Evolutionary conservation across 148 eudicot species (phyloP).

Genomic region (Rhododendron vialii): DNA sequence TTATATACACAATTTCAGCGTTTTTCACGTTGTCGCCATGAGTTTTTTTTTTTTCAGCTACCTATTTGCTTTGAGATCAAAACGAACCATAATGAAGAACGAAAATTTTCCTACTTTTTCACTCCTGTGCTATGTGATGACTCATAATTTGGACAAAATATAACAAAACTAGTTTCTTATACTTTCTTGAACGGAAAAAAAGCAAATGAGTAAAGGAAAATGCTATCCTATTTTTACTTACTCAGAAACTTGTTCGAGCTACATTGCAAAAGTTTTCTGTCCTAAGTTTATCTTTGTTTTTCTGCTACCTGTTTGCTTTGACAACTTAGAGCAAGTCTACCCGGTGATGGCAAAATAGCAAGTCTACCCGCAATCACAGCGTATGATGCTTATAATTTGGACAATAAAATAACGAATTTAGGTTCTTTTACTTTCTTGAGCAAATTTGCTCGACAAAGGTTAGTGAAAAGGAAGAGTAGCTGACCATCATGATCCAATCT

Average conservation of each 20-base stretch:
- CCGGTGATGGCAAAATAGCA: too few species aligned
- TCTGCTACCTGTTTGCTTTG: background rate
- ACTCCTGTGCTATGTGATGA: background rate
- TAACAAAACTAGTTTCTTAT: background rate
- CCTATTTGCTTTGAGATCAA: background rate
- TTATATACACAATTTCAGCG: too few species aligned
- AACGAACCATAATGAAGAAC: background rate
- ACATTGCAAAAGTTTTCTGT: background rate
- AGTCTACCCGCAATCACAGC: too few species aligned
- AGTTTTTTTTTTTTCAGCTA: background rate
- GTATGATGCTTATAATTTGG: background rate
- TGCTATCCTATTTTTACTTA: background rate
- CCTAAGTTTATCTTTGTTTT: background rate
- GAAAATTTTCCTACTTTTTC: background rate
- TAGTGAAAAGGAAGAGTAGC: constrained; percentile 2
- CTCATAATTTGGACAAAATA: background rate
- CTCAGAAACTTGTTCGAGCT: background rate
- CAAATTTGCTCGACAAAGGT: background rate
- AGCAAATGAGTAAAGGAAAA: background rate
- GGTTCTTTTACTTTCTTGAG: background rate
- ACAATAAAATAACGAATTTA: background rate
- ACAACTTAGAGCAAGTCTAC: too few species aligned
- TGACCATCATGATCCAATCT: constrained; percentile 41
- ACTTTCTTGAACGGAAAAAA: background rate
- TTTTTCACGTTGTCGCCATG: background rate